Base-by-base conservation (phyloP, 1,139 yeast genomes). In the Yamadazyma triangularis region DNA sequence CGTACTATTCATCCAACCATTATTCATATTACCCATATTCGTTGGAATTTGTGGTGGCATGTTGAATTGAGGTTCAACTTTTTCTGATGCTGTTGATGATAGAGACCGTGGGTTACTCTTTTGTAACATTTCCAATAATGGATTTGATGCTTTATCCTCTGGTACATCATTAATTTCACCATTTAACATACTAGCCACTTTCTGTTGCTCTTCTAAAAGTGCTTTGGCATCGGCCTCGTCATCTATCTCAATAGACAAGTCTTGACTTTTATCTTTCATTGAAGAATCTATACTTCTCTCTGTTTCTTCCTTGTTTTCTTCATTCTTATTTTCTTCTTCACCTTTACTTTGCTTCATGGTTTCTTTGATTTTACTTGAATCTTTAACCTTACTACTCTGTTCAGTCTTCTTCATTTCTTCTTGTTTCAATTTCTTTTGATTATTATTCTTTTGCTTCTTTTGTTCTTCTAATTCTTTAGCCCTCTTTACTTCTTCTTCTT, bases 351-450 rank as follows among this genome's bases (percentile, higher is more conserved):
- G 73, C 0, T 73, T 73, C 42, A 76, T 63, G 2, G 48, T 48
- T 35, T 48, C 46, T 13, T 12, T n/a, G 8, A 24, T 25, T 18
- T 26, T 16, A 5, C 18, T 11, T 11, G 16, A 15, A 13, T 13
- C 14, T 39, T 68, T 74, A 30, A 61, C 64, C 37, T n/a, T 15
- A 21, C 11, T 13, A 20, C 28, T 10, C 28, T 29, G 16, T 23
- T 13, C 27, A 24, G 15, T 14, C 29, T 21, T 15, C 33, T 36
- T 63, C 37, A 70, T 64, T 31, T 61, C 70, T 41, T 69, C 76
- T 30, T 64, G 67, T 39, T 77, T 82, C 40, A 66, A 67, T 34
- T 63, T 61, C 15, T 79, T 75, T 1, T 74, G 73, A 41, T 77
- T 69, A 3, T 53, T 47, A 35, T 53, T 53, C 41, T 53, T 60